These are phyloP conservation scores for Pluteus cervinus DNA, from an alignment of 768 basidiomycete species.

Conservation along the genomic window DNA sequence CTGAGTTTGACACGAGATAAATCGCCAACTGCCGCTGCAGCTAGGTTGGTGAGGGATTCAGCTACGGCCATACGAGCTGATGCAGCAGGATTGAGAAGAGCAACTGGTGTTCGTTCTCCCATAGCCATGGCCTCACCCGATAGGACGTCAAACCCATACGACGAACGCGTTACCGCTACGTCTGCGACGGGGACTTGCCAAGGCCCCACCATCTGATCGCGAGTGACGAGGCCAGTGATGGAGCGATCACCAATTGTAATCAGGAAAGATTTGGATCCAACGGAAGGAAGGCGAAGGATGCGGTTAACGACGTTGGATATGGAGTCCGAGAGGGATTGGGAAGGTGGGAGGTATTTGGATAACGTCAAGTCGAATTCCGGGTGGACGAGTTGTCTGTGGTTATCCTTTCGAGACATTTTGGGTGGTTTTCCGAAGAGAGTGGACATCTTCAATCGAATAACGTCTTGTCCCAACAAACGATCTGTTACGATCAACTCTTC, in stretches of 20 bases:
- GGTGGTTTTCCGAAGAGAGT: conserved; percentile 96
- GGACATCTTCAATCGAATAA: conserved; percentile 89
- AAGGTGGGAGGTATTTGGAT: conserved; percentile 51
- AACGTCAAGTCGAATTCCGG: conserved; percentile 70
- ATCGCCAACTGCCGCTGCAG: conserved; percentile 67
- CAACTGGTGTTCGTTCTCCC: conserved; percentile 94
- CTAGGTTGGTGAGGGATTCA: conserved; percentile 89
- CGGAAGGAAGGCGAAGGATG: conserved; percentile 85
- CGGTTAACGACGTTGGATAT: conserved; percentile 66
- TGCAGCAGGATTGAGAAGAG: conserved; percentile 80
- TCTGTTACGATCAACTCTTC: conserved; percentile 88
- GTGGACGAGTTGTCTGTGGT: conserved; percentile 30
- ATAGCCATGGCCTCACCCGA: conserved; percentile 97
- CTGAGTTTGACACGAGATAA: conserved; percentile 85
- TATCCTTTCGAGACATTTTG: conserved; percentile 76
- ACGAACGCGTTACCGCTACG: conserved; percentile 91
- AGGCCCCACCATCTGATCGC: conserved; percentile 99
- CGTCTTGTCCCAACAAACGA: conserved; percentile 67
- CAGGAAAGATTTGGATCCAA: conserved; percentile 94
- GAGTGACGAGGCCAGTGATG: conserved; percentile 88
- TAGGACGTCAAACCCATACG: conserved; percentile 84
- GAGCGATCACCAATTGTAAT: conserved; percentile 97
- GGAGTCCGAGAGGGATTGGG: conserved; percentile 34
- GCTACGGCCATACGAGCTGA: conserved; percentile 96
- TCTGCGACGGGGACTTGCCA: conserved; percentile 99